Evolutionary conservation across 1,284 basidiomycete species (phyloP).

Genomic region (Tremellales sp.): DNA sequence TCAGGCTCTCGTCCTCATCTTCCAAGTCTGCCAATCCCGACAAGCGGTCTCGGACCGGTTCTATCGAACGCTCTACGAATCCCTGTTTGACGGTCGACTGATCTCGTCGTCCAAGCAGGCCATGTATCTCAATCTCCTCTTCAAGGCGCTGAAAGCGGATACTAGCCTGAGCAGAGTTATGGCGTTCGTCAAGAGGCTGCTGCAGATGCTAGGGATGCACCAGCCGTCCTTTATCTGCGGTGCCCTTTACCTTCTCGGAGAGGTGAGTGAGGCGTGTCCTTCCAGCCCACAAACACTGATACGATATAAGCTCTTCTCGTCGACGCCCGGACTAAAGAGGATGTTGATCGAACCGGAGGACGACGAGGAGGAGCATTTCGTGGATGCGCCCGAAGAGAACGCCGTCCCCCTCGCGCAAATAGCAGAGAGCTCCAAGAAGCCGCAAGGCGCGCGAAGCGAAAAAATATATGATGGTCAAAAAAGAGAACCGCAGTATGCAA

Average conservation of each 20-base stretch:
- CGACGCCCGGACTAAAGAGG: conserved; percentile 63
- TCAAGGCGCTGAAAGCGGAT: conserved; percentile 87
- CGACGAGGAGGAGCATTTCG: conserved; percentile 55
- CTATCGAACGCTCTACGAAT: conserved; percentile 86
- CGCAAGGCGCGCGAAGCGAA: conserved; percentile 9
- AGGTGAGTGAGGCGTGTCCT: conserved; percentile 41
- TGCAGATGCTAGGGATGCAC: conserved; percentile 74
- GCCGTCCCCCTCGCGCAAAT: conserved; percentile 1
- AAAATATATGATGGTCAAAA: conserved; percentile 75
- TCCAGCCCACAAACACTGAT: conserved; percentile 2
- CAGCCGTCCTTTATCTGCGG: conserved; percentile 89
- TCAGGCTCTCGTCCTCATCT: conserved; percentile 88
- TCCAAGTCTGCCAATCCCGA: conserved; percentile 62
- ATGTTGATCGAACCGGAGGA: conserved; percentile 58
- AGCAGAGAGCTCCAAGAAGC: conserved; percentile 13
- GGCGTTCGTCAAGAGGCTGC: conserved; percentile 80
- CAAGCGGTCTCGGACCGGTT: conserved; percentile 71
- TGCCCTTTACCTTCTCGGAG: conserved; percentile 61
- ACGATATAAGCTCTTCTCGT: conserved; percentile 65
- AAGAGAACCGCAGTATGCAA: conserved; percentile 83
- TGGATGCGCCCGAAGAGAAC: conserved; percentile 45
- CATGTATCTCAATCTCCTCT: conserved; percentile 93
- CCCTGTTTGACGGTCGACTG: conserved; percentile 78
- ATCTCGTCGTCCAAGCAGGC: conserved; percentile 87
- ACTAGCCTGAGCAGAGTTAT: conserved; percentile 59